These are phyloP conservation scores for Pascua guehoae DNA, from an alignment of 1,284 basidiomycete genomes.

Conservation along the genomic window DNA sequence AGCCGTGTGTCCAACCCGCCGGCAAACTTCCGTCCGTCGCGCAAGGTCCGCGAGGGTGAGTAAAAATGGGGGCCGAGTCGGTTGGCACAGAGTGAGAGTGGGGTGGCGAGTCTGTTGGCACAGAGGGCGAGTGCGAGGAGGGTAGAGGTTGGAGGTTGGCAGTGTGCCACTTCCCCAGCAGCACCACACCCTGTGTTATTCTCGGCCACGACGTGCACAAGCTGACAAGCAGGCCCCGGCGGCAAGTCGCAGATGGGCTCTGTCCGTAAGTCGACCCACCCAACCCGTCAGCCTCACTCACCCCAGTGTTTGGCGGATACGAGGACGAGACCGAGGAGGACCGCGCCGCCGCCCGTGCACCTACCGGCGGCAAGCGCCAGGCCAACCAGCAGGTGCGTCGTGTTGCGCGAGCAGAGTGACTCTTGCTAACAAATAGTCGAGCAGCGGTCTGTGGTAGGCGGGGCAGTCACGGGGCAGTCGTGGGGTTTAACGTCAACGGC, in stretches of 20 bases:
- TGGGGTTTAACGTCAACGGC: no score
- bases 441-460: constrained; percentile 9
- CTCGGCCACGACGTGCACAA: not conserved
- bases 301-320: constrained; percentile 42
- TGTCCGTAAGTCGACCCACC: constrained; percentile 25
- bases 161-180: not conserved
- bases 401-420: no score
- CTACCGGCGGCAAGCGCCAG: constrained; percentile 31
- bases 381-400: constrained; percentile 29
- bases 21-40: constrained; percentile 40
- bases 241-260: constrained; percentile 42
- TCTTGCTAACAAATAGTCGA: constrained; percentile 5
- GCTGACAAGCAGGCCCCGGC: constrained; percentile 37
- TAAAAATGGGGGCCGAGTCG: not conserved
- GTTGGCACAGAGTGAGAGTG: no score
- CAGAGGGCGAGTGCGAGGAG: no score
- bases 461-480: no score
- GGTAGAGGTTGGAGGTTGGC: no score
- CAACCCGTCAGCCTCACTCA: not conserved
- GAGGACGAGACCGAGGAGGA: constrained; percentile 41
- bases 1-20: constrained; percentile 34
- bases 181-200: not conserved
- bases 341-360: constrained; percentile 24
- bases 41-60: constrained; percentile 48
- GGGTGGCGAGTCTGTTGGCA: no score